Conservation (phyloP, 495 filamentous ascomycete species). For the Trichocladium uniseriatum region DNA sequence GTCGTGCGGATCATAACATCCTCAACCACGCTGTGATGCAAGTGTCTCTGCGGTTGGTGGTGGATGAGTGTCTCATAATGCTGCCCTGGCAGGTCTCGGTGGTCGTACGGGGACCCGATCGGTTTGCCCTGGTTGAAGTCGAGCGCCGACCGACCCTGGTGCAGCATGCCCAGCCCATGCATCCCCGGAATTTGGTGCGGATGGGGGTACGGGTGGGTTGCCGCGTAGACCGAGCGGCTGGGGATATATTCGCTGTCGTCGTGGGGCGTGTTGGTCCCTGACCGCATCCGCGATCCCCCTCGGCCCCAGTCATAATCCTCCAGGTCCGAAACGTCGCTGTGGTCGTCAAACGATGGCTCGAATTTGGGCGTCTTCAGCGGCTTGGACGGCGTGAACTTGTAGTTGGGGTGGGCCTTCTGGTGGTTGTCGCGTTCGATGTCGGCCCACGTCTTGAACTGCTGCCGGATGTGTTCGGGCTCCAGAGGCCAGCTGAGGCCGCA, state of each 20-base stretch:
- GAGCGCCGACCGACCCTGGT: slow-evolving; percentile 47
- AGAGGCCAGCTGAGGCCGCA: slow-evolving; percentile 79
- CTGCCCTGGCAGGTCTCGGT: slow-evolving; percentile 42
- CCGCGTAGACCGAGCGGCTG: slow-evolving; percentile 22
- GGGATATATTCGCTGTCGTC: slow-evolving; percentile 30
- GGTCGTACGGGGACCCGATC: slow-evolving; percentile 45
- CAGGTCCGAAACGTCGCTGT: slow-evolving; percentile 30
- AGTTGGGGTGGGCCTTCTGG: slow-evolving; percentile 74
- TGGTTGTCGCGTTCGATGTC: slow-evolving; percentile 80
- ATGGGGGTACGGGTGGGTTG: slow-evolving; percentile 9
- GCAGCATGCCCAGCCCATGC: slow-evolving; percentile 26
- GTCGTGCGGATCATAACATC: slow-evolving; percentile 44
- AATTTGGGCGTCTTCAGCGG: slow-evolving; percentile 42
- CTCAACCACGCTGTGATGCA: slow-evolving; percentile 37
- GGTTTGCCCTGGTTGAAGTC: slow-evolving; percentile 55
- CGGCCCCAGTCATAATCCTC: slow-evolving; percentile 30
- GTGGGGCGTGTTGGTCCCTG: slow-evolving; percentile 23
- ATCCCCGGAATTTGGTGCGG: slow-evolving; percentile 20
- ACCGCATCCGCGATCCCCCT: slow-evolving; percentile 21
- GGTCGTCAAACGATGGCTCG: slow-evolving; percentile 24
- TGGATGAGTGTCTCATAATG: slow-evolving; percentile 56
- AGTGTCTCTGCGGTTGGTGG: slow-evolving; percentile 24
- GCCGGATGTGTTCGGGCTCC: slow-evolving; percentile 60
- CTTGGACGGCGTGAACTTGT: slow-evolving; percentile 91
- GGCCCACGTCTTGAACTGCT: slow-evolving; percentile 75